Base-by-base conservation (phyloP, 1,284 basidiomycete species). In the Cutaneotrichosporon arboriforme region DNA sequence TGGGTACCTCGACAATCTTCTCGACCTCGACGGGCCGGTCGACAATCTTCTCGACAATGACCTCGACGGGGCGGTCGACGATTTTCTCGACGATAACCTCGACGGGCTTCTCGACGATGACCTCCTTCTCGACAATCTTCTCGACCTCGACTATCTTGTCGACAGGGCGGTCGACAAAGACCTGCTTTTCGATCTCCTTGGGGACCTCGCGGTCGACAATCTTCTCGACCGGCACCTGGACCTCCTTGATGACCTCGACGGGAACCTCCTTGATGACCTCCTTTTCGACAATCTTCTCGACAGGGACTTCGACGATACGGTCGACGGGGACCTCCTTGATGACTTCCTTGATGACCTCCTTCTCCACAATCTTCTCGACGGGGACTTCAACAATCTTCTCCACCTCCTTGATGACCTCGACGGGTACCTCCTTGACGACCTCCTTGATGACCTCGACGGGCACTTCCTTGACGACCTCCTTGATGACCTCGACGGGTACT, bases 11-110 rank as follows among this genome's bases (percentile, higher is more conserved):
- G 21, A 68, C 61, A 13, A 64, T 50, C 41, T 59, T 61, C 41
- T 68, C 64, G 26, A 76, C 78, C 41, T 68, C 64, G 26, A 76
- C 78, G 22, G 57, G 73, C 73, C 57, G 53, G 44, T 69, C 82
- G 50, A 81, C 77, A 17, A 64, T 60, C 43, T 60, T 62, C 50
- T 74, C 72, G 39, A 75, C 68, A 46, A 64, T 47, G 33, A 68
- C 62, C 56, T 75, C 68, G 20, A 59, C 68, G 17, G 57, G 55
- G 79, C 79, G 46, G 49, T 73, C 70, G 46, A 76, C 64, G 39
- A 69, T 63, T 53, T 64, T 69, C 49, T 70, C 68, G 38, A 77
- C 51, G 46, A 58, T 54, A 59, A 62, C 58, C 47, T 60, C 51
- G 22, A 56, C 51, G 12, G 50, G 47, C 38, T 58, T 49, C 38